These are phyloP conservation scores for Populus tremula DNA, from an alignment of 345 rosid genomes.

Conservation along the genomic window DNA sequence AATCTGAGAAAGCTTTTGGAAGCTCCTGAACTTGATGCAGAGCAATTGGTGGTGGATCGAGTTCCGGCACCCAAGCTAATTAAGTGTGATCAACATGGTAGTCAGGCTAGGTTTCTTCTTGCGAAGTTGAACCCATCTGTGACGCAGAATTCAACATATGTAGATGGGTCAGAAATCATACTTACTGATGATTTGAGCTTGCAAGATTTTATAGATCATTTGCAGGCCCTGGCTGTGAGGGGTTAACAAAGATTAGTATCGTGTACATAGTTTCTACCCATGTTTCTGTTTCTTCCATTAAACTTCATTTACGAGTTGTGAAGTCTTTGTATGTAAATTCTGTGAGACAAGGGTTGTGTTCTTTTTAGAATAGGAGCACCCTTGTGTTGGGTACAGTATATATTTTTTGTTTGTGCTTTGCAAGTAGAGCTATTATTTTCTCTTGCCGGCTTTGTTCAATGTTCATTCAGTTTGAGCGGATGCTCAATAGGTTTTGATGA, in stretches of 20 bases:
- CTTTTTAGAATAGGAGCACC: background rate
- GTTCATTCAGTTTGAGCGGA: background rate
- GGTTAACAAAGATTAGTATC: conserved; percentile 16
- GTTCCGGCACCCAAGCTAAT: conserved; percentile 75
- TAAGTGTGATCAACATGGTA: conserved; percentile 87
- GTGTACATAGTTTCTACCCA: background rate
- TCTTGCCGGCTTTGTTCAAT: background rate
- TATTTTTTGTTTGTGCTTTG: background rate
- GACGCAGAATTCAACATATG: conserved; percentile 65
- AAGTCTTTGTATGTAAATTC: background rate
- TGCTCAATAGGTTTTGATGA: background rate
- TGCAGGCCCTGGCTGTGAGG: conserved; percentile 81
- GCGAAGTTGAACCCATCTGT: conserved; percentile 95
- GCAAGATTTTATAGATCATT: conserved; percentile 76
- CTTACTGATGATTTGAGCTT: conserved; percentile 86
- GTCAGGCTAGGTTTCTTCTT: conserved; percentile 95
- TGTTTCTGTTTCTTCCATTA: background rate
- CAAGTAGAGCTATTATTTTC: background rate
- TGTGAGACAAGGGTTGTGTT: background rate
- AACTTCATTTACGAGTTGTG: background rate
- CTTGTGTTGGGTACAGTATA: background rate
- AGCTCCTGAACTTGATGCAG: conserved; percentile 76
- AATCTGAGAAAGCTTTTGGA: conserved; percentile 80
- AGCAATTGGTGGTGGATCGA: conserved; percentile 62
- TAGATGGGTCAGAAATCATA: conserved; percentile 64